Evolutionary conservation across 1,139 yeast species (phyloP).

Genomic region (Hanseniaspora sp.): DNA sequence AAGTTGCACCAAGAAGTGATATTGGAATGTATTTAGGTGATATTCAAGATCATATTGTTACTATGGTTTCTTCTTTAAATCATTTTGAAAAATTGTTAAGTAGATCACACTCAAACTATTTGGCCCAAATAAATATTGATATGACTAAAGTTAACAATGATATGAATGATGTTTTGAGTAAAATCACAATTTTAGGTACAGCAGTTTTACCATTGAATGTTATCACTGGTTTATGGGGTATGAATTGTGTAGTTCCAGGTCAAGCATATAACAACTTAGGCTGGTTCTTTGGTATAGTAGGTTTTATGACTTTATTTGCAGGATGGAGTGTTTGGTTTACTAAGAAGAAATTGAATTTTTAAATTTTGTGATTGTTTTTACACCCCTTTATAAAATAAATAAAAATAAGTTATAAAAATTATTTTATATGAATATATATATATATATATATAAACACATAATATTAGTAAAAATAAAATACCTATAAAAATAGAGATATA

Average conservation of each 20-base stretch:
- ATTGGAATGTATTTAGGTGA: conserved; percentile 87
- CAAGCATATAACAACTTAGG: conserved; percentile 58
- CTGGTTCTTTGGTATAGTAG: conserved; percentile 61
- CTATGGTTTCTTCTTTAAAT: conserved; percentile 89
- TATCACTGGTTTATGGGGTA: conserved; percentile 95
- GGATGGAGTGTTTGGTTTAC: conserved; percentile 37
- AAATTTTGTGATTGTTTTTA: no score
- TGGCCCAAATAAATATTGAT: conserved; percentile 93
- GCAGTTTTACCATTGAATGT: conserved; percentile 89
- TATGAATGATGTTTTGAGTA: conserved; percentile 89
- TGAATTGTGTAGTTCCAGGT: conserved; percentile 95
- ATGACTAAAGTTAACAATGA: conserved; percentile 97
- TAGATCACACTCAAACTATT: conserved; percentile 83
- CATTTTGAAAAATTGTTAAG: conserved; percentile 91
- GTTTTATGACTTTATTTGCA: conserved; percentile 37
- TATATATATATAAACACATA: neutral
- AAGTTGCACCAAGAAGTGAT: conserved; percentile 59
- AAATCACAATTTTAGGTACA: conserved; percentile 87
- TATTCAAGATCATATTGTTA: conserved; percentile 87
- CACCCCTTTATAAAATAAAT: neutral
- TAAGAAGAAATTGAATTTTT: conserved; percentile 32
- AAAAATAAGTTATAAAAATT: no score
- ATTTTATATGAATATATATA: no score
- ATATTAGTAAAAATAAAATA: neutral
- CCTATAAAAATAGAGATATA: no score